phyloP scores from a whole-genome alignment of 2,329 filamentous ascomycete species.

The Cytospora chrysosperma region DNA sequence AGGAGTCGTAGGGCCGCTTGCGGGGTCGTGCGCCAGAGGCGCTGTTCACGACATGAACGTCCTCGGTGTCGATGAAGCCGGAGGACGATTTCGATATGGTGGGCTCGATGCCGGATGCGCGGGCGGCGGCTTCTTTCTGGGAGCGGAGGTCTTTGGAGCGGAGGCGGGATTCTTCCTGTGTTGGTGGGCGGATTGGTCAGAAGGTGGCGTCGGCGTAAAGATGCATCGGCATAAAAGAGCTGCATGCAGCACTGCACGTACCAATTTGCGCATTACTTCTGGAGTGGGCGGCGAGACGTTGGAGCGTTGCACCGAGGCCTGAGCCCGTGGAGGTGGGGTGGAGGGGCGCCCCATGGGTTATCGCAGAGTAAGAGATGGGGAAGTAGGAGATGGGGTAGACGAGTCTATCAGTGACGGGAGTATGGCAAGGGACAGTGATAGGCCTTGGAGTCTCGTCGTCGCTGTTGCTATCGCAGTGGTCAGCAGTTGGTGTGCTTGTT shows the following conservation, averaged over 20 bases:
- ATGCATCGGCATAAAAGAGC: neutral
- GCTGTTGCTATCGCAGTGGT: too few relatives aligned
- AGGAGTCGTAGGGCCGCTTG: constrained; percentile 70
- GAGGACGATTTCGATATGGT: constrained; percentile 54
- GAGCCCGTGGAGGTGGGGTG: constrained; percentile 43
- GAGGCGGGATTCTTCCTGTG: constrained; percentile 80
- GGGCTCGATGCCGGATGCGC: constrained; percentile 42
- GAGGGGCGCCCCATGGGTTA: constrained; percentile 46
- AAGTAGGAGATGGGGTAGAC: neutral
- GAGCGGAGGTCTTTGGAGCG: constrained; percentile 84
- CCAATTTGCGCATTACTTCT: constrained; percentile 44
- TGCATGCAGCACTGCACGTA: neutral
- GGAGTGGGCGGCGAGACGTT: constrained; percentile 50
- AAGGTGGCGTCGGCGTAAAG: too few relatives aligned
- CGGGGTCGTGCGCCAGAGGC: constrained; percentile 44
- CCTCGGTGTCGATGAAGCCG: constrained; percentile 69
- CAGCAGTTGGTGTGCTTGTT: neutral
- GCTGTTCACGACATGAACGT: constrained; percentile 53
- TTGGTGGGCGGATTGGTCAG: constrained; percentile 19
- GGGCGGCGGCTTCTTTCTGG: constrained; percentile 64
- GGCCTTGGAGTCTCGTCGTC: neutral
- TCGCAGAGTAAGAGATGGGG: neutral
- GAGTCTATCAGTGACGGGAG: neutral
- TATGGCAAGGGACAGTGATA: neutral
- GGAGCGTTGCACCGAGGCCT: constrained; percentile 31